Percentiles rank a stretch among this genome's conserved stretches.
Conservation (phyloP, 768 basidiomycete genomes). For the Mycena vulgaris region DNA sequence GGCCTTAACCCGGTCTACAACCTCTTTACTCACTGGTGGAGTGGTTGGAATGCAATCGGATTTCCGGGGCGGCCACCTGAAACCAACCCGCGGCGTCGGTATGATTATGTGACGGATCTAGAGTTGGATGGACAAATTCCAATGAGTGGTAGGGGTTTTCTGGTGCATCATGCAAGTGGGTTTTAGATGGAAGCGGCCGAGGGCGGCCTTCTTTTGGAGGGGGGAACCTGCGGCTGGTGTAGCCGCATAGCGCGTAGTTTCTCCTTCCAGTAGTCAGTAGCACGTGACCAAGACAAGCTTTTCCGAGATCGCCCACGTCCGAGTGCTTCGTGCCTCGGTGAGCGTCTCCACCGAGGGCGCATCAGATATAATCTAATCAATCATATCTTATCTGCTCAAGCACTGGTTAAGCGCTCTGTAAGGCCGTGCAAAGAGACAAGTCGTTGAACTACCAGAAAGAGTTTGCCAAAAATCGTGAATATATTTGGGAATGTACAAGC, state of each 20-base stretch:
- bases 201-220: constrained; percentile 17
- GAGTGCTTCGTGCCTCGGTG: too few species aligned
- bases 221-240: background rate
- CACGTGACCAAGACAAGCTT: background rate
- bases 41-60: background rate
- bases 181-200: constrained; percentile 22
- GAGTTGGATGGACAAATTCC: background rate
- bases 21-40: background rate
- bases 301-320: background rate
- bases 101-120: background rate
- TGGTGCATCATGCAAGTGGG: background rate
- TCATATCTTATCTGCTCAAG: too few species aligned
- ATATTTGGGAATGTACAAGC: too few species aligned
- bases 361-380: too few species aligned
- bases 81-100: background rate
- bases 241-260: background rate
- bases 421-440: too few species aligned
- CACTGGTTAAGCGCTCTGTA: too few species aligned
- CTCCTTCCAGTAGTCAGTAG: background rate
- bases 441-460: too few species aligned
- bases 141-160: background rate
- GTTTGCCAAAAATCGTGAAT: too few species aligned
- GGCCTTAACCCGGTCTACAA: background rate
- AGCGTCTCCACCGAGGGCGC: too few species aligned
- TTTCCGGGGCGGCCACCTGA: background rate